A percentile compares a stretch with the other conserved stretches of the same genome.
phyloP scores from a whole-genome alignment of 2,329 filamentous ascomycete species.

The Cercospora janseana region DNA sequence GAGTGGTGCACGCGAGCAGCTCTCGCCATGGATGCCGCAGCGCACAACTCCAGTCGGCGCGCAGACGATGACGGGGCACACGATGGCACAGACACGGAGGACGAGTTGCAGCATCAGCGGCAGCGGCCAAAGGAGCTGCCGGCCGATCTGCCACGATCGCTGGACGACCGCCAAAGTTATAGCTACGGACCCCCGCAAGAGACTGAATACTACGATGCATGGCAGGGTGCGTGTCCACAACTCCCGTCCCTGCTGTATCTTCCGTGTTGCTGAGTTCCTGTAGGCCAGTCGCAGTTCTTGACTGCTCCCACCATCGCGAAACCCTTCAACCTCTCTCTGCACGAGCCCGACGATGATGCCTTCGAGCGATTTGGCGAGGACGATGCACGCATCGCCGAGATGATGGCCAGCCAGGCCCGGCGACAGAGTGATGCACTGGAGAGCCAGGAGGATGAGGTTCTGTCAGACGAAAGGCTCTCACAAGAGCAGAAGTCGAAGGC shows the following conservation, averaged over 20 bases:
- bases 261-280: slow-evolving; percentile 15
- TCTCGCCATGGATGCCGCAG: slow-evolving; percentile 23
- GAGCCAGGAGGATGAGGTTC: slow-evolving; percentile 76
- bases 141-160: slow-evolving; percentile 80
- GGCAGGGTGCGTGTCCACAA: slow-evolving; percentile 70
- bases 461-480: slow-evolving; percentile 69
- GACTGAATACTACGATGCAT: slow-evolving; percentile 98
- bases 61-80: slow-evolving; percentile 14
- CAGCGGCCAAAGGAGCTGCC: slow-evolving; percentile 60
- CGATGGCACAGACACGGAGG: slow-evolving; percentile 22
- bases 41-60: slow-evolving; percentile 5
- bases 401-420: slow-evolving; percentile 87
- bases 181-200: slow-evolving; percentile 66
- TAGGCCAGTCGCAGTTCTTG: slow-evolving; percentile 93
- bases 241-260: background rate
- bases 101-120: slow-evolving; percentile 28
- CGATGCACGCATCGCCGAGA: slow-evolving; percentile 86
- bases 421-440: slow-evolving; percentile 63
- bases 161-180: slow-evolving; percentile 78
- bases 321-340: slow-evolving; percentile 74
- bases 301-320: slow-evolving; percentile 82
- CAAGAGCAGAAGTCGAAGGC: slow-evolving; percentile 74
- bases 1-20: slow-evolving; percentile 12
- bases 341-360: slow-evolving; percentile 71
- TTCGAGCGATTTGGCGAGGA: slow-evolving; percentile 63